phyloP scores from a whole-genome alignment of 2,329 filamentous ascomycete species.

The Penicillium sp. region DNA sequence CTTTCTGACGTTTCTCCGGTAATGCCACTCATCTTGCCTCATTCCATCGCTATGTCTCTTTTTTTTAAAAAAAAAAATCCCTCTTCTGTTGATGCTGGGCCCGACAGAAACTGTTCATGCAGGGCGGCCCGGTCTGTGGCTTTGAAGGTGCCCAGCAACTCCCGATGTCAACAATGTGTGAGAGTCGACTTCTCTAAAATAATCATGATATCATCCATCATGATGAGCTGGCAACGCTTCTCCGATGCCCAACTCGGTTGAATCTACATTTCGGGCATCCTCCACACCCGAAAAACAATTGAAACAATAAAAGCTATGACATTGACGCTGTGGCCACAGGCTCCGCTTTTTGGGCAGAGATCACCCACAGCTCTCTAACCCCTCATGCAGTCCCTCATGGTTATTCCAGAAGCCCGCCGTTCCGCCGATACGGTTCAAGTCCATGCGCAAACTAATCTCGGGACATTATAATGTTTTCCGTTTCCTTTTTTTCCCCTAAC shows the following conservation, averaged over 20 bases:
- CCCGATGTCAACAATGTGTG: conserved; percentile 1
- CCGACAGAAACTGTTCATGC: conserved; percentile 28
- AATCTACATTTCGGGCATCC: conserved; percentile 7
- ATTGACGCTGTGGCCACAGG: conserved; percentile 7
- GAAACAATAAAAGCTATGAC: conserved; percentile 7
- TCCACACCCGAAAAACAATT: background rate
- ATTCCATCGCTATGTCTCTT: background rate
- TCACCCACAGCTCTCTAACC: conserved; percentile 14
- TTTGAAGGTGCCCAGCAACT: conserved; percentile 3
- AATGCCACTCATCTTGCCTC: conserved; percentile 3
- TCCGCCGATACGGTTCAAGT: conserved; percentile 20
- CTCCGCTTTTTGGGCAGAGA: conserved; percentile 26
- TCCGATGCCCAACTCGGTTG: conserved; percentile 10
- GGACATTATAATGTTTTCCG: conserved; percentile 6
- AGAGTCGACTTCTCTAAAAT: background rate
- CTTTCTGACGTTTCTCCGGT: background rate
- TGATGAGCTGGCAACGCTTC: conserved; percentile 17
- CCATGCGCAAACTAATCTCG: conserved; percentile 15
- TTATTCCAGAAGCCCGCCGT: conserved; percentile 24
- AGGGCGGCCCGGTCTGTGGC: conserved; percentile 30
- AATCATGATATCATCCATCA: conserved; percentile 4
- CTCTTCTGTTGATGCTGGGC: conserved; percentile 3
- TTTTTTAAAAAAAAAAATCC: background rate
- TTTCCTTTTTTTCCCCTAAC: conserved; percentile 3
- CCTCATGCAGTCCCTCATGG: conserved; percentile 21